Percentiles rank a stretch among this genome's conserved stretches.
Conservation (phyloP, 176 grass and related monocot genomes). For the Luzula sylvatica region DNA sequence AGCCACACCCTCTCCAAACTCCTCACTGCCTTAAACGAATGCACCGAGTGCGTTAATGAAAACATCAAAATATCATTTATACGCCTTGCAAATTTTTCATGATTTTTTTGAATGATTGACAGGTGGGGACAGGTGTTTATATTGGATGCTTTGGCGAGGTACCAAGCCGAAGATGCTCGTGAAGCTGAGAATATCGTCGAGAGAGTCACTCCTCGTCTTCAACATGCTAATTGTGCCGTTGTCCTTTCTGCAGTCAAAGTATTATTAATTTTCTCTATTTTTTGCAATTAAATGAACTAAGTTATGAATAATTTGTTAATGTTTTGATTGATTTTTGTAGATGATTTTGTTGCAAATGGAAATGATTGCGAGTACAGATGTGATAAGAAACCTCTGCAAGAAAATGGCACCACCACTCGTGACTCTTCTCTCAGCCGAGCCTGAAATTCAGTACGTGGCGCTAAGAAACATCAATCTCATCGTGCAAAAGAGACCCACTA, state of each 20-base stretch:
- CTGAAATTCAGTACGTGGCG: slow-evolving; percentile 96
- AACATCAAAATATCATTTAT: not conserved
- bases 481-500: slow-evolving; percentile 96
- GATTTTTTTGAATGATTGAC: not conserved
- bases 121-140: slow-evolving; percentile 98
- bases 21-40: slow-evolving; percentile 96
- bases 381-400: slow-evolving; percentile 96
- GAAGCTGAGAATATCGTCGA: slow-evolving; percentile 94
- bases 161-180: slow-evolving; percentile 75
- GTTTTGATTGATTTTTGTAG: slow-evolving; percentile 23
- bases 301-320: slow-evolving; percentile 3
- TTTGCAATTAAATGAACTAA: not conserved
- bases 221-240: slow-evolving; percentile 99
- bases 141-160: slow-evolving; percentile 86
- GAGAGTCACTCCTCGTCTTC: slow-evolving; percentile 86
- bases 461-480: slow-evolving; percentile 98
- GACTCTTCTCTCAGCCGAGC: slow-evolving; percentile 91
- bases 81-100: not conserved
- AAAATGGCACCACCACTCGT: slow-evolving; percentile 99
- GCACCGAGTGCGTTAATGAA: slow-evolving; percentile 71
- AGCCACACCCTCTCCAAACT: slow-evolving; percentile 96
- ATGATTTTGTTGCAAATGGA: slow-evolving; percentile 99
- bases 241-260: slow-evolving; percentile 99
- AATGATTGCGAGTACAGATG: slow-evolving; percentile 90
- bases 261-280: slow-evolving; percentile 12